phyloP scores from a whole-genome alignment of 345 rosid species.

The Noccaea bulbosa region DNA sequence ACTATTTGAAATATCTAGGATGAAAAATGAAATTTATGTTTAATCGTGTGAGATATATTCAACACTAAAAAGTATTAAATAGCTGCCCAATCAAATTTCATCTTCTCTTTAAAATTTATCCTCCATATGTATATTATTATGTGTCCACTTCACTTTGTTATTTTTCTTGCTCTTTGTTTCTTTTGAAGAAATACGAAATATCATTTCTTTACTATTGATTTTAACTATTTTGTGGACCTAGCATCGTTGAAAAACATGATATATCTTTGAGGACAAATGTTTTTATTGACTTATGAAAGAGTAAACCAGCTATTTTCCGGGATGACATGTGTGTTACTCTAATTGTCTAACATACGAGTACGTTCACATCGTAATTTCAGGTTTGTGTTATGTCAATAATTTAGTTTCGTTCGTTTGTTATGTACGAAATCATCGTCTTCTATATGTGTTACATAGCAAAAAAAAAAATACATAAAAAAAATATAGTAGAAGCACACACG shows the following conservation, averaged over 20 bases:
- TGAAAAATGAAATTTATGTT: slow-evolving; percentile 15
- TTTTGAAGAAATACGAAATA: slow-evolving; percentile 12
- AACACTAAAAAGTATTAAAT: slow-evolving; percentile 26
- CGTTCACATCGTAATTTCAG: slow-evolving; percentile 31
- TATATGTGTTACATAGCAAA: too few species aligned
- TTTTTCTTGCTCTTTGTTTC: slow-evolving; percentile 13
- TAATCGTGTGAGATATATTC: not conserved
- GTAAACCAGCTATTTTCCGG: slow-evolving; percentile 1
- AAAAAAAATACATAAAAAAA: too few species aligned
- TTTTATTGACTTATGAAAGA: slow-evolving; percentile 24
- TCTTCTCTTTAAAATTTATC: not conserved
- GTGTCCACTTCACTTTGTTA: not conserved
- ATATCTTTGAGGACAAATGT: slow-evolving; percentile 18
- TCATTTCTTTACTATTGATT: not conserved
- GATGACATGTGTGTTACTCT: not conserved
- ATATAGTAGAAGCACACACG: too few species aligned
- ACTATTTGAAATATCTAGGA: slow-evolving; percentile 4
- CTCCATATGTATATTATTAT: not conserved
- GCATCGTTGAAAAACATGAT: slow-evolving; percentile 6
- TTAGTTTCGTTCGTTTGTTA: not conserved
- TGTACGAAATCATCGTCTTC: not conserved
- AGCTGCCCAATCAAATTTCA: slow-evolving; percentile 36
- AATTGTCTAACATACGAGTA: not conserved
- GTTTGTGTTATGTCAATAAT: not conserved
- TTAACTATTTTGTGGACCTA: slow-evolving; percentile 26